Percentiles rank a stretch among this genome's conserved stretches.
These are phyloP conservation scores for Ascosphaera pollenicola DNA, from an alignment of 2,329 filamentous ascomycete species.

Conservation along the genomic window DNA sequence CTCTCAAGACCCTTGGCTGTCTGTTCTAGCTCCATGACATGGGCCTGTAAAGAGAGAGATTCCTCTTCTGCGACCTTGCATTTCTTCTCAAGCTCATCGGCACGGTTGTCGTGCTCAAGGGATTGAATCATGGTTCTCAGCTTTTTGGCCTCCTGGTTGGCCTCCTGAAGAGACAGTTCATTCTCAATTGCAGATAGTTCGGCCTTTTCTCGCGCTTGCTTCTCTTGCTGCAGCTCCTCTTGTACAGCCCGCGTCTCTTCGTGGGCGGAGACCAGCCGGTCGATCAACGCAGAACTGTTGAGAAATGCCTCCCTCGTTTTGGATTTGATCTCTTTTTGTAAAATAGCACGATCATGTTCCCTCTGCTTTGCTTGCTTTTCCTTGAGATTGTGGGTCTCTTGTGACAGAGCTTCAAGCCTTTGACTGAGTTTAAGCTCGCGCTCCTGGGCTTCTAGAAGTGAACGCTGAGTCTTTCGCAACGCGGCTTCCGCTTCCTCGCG, in stretches of 20 bases:
- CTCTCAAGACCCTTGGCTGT: not conserved
- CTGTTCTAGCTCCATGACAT: not conserved
- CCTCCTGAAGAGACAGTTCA: slow-evolving; percentile 22
- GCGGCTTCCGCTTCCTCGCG: slow-evolving; percentile 24
- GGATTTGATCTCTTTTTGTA: slow-evolving; percentile 34
- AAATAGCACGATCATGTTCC: slow-evolving; percentile 23
- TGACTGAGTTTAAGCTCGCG: slow-evolving; percentile 23
- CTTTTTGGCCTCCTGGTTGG: slow-evolving; percentile 22
- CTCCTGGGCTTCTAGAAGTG: slow-evolving; percentile 20
- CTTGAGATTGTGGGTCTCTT: slow-evolving; percentile 29
- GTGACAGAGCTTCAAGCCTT: slow-evolving; percentile 24
- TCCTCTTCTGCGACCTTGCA: slow-evolving; percentile 11
- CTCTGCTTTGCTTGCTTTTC: slow-evolving; percentile 18
- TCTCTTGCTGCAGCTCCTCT: slow-evolving; percentile 28
- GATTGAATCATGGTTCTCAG: slow-evolving; percentile 20
- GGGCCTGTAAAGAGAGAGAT: not conserved
- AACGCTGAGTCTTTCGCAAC: slow-evolving; percentile 12
- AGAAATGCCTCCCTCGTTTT: slow-evolving; percentile 36
- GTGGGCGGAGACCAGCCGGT: slow-evolving; percentile 23
- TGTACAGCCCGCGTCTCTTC: slow-evolving; percentile 27
- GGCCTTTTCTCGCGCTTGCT: slow-evolving; percentile 23
- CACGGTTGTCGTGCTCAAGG: slow-evolving; percentile 16
- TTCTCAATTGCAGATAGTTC: slow-evolving; percentile 26
- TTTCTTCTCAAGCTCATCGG: slow-evolving; percentile 10
- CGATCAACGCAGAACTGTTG: slow-evolving; percentile 30